phyloP scores from a whole-genome alignment of 768 basidiomycete genomes.

The Lentinula boryana region DNA sequence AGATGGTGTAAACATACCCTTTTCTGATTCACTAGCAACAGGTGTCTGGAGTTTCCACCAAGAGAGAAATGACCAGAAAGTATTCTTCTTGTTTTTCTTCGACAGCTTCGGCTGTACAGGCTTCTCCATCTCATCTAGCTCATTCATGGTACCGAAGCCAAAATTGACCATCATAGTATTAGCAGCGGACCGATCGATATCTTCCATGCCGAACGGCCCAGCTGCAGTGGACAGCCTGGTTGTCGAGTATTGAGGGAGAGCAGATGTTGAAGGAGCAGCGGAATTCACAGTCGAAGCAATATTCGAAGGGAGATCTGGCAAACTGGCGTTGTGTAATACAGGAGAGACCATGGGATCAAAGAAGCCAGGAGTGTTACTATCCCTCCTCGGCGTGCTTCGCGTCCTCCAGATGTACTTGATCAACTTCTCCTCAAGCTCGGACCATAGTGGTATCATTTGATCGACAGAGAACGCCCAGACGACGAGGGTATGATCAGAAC shows the following conservation, averaged over 20 bases:
- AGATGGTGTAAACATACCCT: not conserved
- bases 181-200: not conserved
- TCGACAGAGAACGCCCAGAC: conserved; percentile 77
- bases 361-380: conserved; percentile 7
- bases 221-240: not conserved
- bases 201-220: conserved; percentile 8
- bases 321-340: not conserved
- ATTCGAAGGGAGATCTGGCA: not conserved
- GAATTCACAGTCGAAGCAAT: not conserved
- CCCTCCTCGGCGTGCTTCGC: conserved; percentile 24
- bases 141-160: not conserved
- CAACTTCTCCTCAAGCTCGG: conserved; percentile 72
- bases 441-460: conserved; percentile 59
- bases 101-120: not conserved
- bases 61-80: not conserved
- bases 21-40: not conserved
- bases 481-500: conserved; percentile 37
- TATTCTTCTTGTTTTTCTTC: not conserved
- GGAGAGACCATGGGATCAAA: not conserved
- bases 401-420: conserved; percentile 77
- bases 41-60: conserved; percentile 3
- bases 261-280: not conserved
- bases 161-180: not conserved
- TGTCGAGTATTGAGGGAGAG: not conserved
- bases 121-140: not conserved